Percentiles rank a stretch among this genome's conserved stretches.
phyloP scores from a whole-genome alignment of 306 rosid genomes.

The Argentina anserina region DNA sequence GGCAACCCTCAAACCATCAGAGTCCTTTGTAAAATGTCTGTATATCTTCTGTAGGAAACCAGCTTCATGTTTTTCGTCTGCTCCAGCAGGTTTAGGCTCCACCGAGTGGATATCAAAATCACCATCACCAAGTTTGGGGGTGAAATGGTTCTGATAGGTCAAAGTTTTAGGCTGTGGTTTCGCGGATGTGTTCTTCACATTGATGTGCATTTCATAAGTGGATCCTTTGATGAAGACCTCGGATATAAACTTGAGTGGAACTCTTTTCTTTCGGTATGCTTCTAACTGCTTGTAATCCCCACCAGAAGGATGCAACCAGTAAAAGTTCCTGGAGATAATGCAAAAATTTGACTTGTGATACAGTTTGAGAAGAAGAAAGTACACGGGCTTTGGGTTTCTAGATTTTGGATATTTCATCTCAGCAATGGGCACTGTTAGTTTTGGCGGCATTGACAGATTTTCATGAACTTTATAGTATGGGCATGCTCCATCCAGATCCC shows the following conservation, averaged over 20 bases:
- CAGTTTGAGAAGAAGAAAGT: conserved; percentile 94
- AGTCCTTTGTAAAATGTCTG: conserved; percentile 35
- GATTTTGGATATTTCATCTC: conserved; percentile 86
- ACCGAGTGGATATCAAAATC: conserved; percentile 25
- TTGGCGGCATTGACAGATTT: conserved; percentile 56
- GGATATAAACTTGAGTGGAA: conserved; percentile 70
- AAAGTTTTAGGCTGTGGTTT: conserved; percentile 34
- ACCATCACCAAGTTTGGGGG: conserved; percentile 27
- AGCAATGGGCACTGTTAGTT: conserved; percentile 48
- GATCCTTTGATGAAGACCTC: conserved; percentile 51
- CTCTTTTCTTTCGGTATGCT: conserved; percentile 56
- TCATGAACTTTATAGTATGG: conserved; percentile 59
- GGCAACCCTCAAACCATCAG: conserved; percentile 36
- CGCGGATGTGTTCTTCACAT: conserved; percentile 62
- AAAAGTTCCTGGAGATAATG: conserved; percentile 77
- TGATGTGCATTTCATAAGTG: conserved; percentile 55
- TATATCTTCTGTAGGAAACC: conserved; percentile 49
- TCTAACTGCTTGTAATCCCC: conserved; percentile 82
- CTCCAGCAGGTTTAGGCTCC: conserved; percentile 22
- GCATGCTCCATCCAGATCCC: conserved; percentile 88
- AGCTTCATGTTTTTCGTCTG: conserved; percentile 30
- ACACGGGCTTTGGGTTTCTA: conserved; percentile 64
- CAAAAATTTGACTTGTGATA: conserved; percentile 49
- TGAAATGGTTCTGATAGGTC: conserved; percentile 37
- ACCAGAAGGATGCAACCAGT: conserved; percentile 80